Base-by-base conservation (phyloP, 192 early-diverging fungal genomes). In the Jimgerdemannia lactiflua region DNA sequence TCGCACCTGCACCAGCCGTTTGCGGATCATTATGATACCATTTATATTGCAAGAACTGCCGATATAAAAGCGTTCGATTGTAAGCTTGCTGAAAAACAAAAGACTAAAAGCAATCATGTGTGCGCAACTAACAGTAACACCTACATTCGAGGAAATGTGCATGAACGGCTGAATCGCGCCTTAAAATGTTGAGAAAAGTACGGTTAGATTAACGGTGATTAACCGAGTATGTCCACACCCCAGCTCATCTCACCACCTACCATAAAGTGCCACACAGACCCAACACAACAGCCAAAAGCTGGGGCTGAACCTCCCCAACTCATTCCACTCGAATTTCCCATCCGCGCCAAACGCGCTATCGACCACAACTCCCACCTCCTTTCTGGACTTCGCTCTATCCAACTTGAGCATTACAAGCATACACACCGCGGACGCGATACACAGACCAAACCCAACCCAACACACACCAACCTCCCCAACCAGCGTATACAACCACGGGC, bases 111-210 rank as follows among this genome's bases (percentile, higher is more conserved):
- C 29, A 29, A 29, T 29, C 29, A 49, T 3, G 64, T 42, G 67
- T 40, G 8, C 69, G 7, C 18, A 66, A 20, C 4, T 8, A 4
- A 43, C 20, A 39, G 29, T 70, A 69, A 42, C 9, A 87, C 84
- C 78, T 81, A 89, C 88, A 90, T 83, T 86, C 70, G 70, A 90
- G 73, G 82, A 84, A 79, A 92, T 84, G 70, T 91, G 90, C 71
- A 84, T 89, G 73, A 92, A 92, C 1, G 91, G 89, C 4, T 88
- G 80, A 3, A 85, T 78, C 2, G 89, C 79, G 67, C 88, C 29
- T 29, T 29, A 29, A 29, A 29, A 29, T 29, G 29, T 29, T 29
- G 29, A 29, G 29, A 29, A 29, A 29, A 29, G 29, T 29, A 29
- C 29, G 0, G 29, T 29, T 29, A 29, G 29, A 29, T 29, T 29